Evolutionary conservation across 345 rosid species (phyloP), one percentile per base, ranked within the genome.

Genomic region (Eucalyptus rudis): DNA sequence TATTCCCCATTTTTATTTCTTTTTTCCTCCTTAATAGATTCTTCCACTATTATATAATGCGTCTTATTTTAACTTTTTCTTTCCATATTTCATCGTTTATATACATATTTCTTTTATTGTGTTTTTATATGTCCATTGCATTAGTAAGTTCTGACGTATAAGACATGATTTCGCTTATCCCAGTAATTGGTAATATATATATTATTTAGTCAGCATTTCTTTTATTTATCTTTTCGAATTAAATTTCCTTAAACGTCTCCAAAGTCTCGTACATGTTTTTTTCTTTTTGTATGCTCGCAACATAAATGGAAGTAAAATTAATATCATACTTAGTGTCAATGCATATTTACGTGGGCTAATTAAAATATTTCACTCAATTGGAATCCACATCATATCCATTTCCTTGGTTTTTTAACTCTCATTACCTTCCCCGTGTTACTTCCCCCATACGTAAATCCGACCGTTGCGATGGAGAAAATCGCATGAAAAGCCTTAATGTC

Each of bases 141-240:
- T 29, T 29, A 13, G 5, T 29, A 62, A 29, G 71, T 62, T 7
- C 3, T 29, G 5, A 29, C 4, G 7, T 7, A 2, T 13, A 13
- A 62, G 36, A 62, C 71, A 13, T 62, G 71, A 62, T 1, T 62
- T 62, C 33, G 1, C 33, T 6, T 2, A 16, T 62, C 5, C 1
- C 33, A 0, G 6, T 13, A 62, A 1, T 2, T 62, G 15, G 33
- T 62, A 62, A 62, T 0, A 3, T 29, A 6, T 24, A 11, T 4
- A 10, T 59, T 33, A 33, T 33, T 33, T 33, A 13, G 2, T 62
- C 68, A 13, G 8, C 68, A 62, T 62, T 59, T 59, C 7, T 25
- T 59, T 59, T 59, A 52, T 24, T 25, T 24, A 59, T 59, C 66
- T 25, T 6, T 59, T 13, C 0, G 3, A 64, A 14, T 64, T n/a